These are phyloP conservation scores for Hippophae gyantsensis DNA, from an alignment of 306 rosid genomes.

Conservation along the genomic window DNA sequence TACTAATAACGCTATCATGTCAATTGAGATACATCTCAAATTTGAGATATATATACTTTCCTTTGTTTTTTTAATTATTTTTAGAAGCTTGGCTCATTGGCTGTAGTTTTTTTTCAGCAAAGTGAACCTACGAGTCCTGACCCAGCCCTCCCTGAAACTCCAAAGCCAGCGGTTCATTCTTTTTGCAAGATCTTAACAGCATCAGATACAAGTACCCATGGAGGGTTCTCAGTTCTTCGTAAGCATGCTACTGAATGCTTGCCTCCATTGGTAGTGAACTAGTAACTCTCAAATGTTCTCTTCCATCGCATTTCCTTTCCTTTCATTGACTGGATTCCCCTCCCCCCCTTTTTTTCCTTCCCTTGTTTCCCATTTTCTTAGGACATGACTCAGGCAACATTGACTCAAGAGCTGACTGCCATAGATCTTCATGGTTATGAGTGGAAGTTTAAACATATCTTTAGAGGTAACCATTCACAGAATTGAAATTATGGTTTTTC, in stretches of 20 bases:
- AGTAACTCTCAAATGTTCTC: background rate
- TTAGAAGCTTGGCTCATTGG: background rate
- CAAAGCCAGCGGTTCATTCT: slow-evolving; percentile 45
- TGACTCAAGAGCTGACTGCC: slow-evolving; percentile 71
- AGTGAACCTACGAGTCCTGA: slow-evolving; percentile 43
- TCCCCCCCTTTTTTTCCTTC: background rate
- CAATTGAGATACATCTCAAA: too few species aligned
- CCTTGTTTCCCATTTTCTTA: slow-evolving; percentile 14
- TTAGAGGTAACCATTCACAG: slow-evolving; percentile 52
- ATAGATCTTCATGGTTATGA: slow-evolving; percentile 85
- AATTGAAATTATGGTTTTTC: background rate
- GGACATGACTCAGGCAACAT: slow-evolving; percentile 78
- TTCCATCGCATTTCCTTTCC: background rate
- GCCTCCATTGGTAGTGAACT: slow-evolving; percentile 54
- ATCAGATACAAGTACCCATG: slow-evolving; percentile 96
- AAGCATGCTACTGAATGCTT: slow-evolving; percentile 91
- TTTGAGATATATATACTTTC: too few species aligned
- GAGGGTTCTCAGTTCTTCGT: slow-evolving; percentile 83
- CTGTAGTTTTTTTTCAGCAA: slow-evolving; percentile 34
- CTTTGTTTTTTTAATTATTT: too few species aligned
- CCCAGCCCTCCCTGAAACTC: slow-evolving; percentile 27
- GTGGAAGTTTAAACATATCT: slow-evolving; percentile 89
- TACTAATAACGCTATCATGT: too few species aligned
- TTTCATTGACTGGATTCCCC: background rate
- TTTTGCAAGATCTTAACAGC: slow-evolving; percentile 85